Percentiles rank a stretch among this genome's conserved stretches.
Conservation (phyloP, 1,284 basidiomycete genomes). For the Malassezia sympodialis region DNA sequence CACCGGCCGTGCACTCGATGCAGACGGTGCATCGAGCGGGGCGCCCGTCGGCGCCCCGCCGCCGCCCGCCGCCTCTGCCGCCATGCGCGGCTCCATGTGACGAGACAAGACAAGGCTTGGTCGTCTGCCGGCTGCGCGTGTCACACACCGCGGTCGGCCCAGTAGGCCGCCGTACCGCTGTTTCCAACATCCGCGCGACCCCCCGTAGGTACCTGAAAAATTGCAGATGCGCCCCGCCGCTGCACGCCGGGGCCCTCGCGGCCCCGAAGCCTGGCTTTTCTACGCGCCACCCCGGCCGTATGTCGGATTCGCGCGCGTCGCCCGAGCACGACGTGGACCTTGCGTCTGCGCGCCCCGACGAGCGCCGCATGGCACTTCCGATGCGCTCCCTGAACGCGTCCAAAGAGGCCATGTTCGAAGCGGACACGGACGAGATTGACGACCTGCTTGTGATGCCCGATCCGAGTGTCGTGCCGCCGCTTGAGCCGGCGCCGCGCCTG, state of each 20-base stretch:
- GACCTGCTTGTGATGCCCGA: constrained; percentile 1
- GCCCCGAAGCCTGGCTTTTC: background rate
- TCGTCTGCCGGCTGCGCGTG: background rate
- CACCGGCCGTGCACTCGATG: background rate
- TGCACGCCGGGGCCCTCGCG: background rate
- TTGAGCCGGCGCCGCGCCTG: background rate
- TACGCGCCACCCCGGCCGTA: background rate
- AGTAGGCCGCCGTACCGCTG: background rate
- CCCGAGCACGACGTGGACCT: background rate
- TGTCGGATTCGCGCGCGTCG: background rate
- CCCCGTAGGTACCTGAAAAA: background rate
- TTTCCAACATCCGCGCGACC: background rate
- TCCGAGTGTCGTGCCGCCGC: constrained; percentile 15
- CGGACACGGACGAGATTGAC: constrained; percentile 41
- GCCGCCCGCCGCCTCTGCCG: background rate
- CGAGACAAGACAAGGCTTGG: background rate
- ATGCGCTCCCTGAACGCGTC: constrained; percentile 37
- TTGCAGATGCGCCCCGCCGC: constrained; percentile 1
- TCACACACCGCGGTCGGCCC: background rate
- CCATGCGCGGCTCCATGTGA: background rate
- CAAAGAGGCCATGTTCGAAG: constrained; percentile 48
- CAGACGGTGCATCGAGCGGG: background rate
- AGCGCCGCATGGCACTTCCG: constrained; percentile 11
- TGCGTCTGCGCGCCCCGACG: background rate
- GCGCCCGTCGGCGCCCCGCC: background rate